Conservation (phyloP, 257 asterid genomes). For the Jaltomata sinuosa region DNA sequence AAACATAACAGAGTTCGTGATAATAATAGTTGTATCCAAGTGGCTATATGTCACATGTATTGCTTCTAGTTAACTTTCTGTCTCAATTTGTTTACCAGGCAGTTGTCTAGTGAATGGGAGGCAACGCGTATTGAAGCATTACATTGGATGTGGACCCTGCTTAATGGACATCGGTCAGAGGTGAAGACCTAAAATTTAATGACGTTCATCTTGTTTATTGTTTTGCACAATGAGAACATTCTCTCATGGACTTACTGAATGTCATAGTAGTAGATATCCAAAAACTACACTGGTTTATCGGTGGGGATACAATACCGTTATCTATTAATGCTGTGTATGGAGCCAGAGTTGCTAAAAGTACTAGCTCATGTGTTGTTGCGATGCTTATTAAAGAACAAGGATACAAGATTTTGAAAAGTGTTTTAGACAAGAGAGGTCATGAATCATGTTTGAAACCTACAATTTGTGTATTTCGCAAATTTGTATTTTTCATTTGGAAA, state of each 20-base stretch:
- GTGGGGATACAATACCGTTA: not conserved
- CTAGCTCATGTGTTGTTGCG: not conserved
- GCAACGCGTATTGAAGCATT: conserved; percentile 98
- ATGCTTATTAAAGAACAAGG: not conserved
- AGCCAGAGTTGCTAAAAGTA: conserved; percentile 3
- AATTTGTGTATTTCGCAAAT: not conserved
- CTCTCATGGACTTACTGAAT: not conserved
- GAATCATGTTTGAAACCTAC: not conserved
- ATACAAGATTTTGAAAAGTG: not conserved
- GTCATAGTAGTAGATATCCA: not conserved
- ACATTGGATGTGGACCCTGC: conserved; percentile 82
- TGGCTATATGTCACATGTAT: not conserved
- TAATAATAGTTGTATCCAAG: not conserved
- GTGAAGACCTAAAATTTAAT: conserved; percentile 19
- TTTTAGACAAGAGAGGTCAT: not conserved
- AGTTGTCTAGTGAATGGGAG: conserved; percentile 91
- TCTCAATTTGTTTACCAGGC: conserved; percentile 37
- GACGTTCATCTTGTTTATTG: not conserved
- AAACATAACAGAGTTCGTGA: not conserved
- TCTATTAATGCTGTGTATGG: not conserved
- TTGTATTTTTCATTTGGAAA: not conserved
- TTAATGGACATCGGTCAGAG: conserved; percentile 69
- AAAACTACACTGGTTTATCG: not conserved
- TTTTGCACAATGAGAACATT: not conserved
- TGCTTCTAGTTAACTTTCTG: not conserved